A percentile compares a stretch with the other conserved stretches of the same genome.
These are phyloP conservation scores for Hyphopichia fennica DNA, from an alignment of 1,139 yeast genomes.

Conservation along the genomic window DNA sequence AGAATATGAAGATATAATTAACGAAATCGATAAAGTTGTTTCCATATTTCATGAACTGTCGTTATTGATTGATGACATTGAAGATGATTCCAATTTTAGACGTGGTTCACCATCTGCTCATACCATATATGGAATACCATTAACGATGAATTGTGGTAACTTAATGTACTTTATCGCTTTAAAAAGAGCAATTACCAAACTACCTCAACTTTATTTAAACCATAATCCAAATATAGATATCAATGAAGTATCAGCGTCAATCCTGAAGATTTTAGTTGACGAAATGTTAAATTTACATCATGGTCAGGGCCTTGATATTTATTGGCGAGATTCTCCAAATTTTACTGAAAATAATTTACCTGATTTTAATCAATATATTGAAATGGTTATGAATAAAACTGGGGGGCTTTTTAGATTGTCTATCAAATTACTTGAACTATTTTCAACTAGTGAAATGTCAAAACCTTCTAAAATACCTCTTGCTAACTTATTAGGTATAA, in stretches of 20 bases:
- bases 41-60: constrained; percentile 32
- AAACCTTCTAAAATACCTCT: constrained; percentile 41
- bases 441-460: constrained; percentile 9
- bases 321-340: constrained; percentile 66
- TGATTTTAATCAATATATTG: constrained; percentile 61
- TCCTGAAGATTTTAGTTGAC: constrained; percentile 46
- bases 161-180: constrained; percentile 78
- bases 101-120: constrained; percentile 83
- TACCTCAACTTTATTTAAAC: constrained; percentile 14
- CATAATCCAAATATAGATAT: background rate
- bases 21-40: constrained; percentile 23
- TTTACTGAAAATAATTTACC: constrained; percentile 47
- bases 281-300: constrained; percentile 79
- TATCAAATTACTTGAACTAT: constrained; percentile 56
- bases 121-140: constrained; percentile 69
- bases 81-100: constrained; percentile 68
- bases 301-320: constrained; percentile 87
- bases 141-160: constrained; percentile 80
- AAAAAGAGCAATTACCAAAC: constrained; percentile 37
- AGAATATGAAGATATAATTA: constrained; percentile 14
- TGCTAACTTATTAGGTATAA: constrained; percentile 76
- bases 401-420: constrained; percentile 84
- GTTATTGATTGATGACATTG: constrained; percentile 74
- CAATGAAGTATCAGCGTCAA: constrained; percentile 11
- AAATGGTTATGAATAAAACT: constrained; percentile 86